phyloP scores from a whole-genome alignment of 352 stramenopile species.

The Blastocystis hominis region DNA sequence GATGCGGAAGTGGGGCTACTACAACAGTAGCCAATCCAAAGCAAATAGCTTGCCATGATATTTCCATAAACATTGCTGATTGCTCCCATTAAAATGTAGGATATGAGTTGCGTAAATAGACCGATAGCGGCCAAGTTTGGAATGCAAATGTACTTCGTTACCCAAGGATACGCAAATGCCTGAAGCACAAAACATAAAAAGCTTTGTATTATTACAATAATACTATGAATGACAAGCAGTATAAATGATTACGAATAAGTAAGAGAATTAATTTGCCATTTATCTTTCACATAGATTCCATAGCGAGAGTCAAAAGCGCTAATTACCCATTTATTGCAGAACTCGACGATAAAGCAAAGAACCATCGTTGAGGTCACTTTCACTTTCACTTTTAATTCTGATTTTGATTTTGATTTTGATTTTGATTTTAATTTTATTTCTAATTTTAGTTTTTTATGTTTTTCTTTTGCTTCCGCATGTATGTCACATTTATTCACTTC shows the following conservation, averaged over 20 bases:
- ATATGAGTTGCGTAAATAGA: background rate
- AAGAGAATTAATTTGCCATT: background rate
- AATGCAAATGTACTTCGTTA: background rate
- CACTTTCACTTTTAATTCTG: background rate
- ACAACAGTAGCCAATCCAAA: background rate
- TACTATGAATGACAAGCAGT: background rate
- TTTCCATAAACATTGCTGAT: background rate
- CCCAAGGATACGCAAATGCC: background rate
- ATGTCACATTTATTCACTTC: background rate
- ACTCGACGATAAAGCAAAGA: background rate
- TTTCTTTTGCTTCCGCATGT: background rate
- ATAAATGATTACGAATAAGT: background rate
- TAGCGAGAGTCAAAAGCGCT: constrained; percentile 40
- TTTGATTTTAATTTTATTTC: too few relatives aligned
- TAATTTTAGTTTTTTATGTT: background rate
- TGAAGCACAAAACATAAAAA: background rate
- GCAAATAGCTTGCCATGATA: background rate
- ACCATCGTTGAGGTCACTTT: background rate
- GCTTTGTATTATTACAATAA: background rate
- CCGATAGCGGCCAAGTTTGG: background rate
- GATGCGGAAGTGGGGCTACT: background rate
- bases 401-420: too few relatives aligned
- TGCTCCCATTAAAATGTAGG: background rate
- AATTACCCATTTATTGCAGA: constrained; percentile 5
- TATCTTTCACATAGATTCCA: constrained; percentile 17